Percentiles rank a stretch among this genome's conserved stretches.
Conservation (phyloP, 2,329 filamentous ascomycete genomes). For the Claviceps cyperi region DNA sequence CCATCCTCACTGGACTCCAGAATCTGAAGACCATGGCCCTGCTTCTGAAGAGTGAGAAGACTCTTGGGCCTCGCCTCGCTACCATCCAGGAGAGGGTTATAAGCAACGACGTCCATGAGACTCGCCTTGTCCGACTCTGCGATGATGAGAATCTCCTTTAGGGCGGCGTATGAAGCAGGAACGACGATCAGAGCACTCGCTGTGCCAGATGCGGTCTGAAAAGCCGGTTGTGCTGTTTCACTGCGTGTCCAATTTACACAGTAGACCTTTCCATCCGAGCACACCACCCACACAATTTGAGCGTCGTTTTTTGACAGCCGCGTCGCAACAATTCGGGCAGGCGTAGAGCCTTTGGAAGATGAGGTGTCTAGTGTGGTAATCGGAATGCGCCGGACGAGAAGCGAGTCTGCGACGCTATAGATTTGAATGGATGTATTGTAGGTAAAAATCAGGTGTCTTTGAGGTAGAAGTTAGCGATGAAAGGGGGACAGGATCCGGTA, state of each 20-base stretch:
- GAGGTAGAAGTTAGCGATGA: background rate
- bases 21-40: slow-evolving; percentile 21
- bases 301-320: slow-evolving; percentile 23
- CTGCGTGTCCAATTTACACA: slow-evolving; percentile 43
- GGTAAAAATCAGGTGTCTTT: slow-evolving; percentile 58
- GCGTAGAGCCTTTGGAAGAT: slow-evolving; percentile 10
- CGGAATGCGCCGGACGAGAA: slow-evolving; percentile 59
- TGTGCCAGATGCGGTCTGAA: slow-evolving; percentile 27
- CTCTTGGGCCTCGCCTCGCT: slow-evolving; percentile 17
- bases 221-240: slow-evolving; percentile 24
- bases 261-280: slow-evolving; percentile 42
- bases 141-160: slow-evolving; percentile 32
- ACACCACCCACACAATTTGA: slow-evolving; percentile 44
- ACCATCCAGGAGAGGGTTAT: slow-evolving; percentile 20
- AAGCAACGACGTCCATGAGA: slow-evolving; percentile 29
- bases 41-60: slow-evolving; percentile 23
- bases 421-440: slow-evolving; percentile 65
- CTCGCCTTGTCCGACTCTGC: slow-evolving; percentile 26
- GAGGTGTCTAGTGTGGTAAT: slow-evolving; percentile 22
- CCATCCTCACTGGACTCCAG: slow-evolving; percentile 40
- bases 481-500: background rate
- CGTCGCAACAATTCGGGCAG: slow-evolving; percentile 27
- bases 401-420: slow-evolving; percentile 68
- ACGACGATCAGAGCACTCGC: slow-evolving; percentile 32
- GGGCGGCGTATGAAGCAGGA: slow-evolving; percentile 18